Conservation (phyloP, 305 asterid species). For the Solanum hybrid region DNA sequence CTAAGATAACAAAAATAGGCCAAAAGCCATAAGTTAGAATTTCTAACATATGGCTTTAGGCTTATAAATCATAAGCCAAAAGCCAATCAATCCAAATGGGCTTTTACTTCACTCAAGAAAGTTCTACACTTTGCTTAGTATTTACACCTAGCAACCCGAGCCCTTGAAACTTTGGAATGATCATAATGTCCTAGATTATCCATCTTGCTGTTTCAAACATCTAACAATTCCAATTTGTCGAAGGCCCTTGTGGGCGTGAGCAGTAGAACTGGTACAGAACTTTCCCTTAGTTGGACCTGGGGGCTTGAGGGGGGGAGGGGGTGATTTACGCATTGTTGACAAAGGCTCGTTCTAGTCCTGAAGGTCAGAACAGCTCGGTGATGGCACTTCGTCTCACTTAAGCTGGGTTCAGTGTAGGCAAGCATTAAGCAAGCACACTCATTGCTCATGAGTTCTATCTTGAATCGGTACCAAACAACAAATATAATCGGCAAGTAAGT, state of each 20-base stretch:
- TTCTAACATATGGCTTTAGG: too few species aligned
- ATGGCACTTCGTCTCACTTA: background rate
- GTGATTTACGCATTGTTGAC: background rate
- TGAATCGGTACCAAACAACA: background rate
- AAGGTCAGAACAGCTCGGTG: background rate
- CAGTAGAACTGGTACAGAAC: too few species aligned
- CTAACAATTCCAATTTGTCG: too few species aligned
- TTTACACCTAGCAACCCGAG: background rate
- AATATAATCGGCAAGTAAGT: background rate
- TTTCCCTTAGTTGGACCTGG: background rate
- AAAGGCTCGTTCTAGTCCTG: background rate
- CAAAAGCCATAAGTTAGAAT: background rate
- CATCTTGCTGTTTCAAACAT: too few species aligned
- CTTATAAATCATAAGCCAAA: background rate
- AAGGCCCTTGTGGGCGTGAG: too few species aligned
- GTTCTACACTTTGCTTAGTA: background rate
- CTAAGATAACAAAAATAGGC: background rate
- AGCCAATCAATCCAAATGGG: background rate
- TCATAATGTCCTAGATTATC: too few species aligned
- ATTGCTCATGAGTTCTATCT: background rate
- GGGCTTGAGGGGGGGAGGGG: background rate
- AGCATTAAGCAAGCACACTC: background rate
- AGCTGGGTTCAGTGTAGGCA: background rate
- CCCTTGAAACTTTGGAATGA: too few species aligned
- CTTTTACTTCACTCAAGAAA: background rate